Evolutionary conservation across 73 alveolate species (phyloP), one percentile per base, ranked within the genome.

Genomic region (Paramecium biaurelia): DNA sequence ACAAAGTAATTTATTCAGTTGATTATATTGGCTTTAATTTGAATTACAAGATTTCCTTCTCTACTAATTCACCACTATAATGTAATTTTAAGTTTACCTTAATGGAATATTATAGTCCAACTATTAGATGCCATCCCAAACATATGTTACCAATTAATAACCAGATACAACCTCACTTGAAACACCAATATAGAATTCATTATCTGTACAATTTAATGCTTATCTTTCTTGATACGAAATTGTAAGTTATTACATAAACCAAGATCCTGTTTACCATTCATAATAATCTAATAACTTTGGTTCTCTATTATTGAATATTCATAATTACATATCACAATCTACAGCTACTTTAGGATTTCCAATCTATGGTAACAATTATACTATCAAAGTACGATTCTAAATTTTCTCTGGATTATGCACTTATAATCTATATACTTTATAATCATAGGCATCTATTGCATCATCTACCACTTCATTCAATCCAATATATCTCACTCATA

Each of bases 281-380:
- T 43, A 79, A 79, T 43, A 79, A 24, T 79, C 90, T 26, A 79
- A 30, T 26, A 79, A 45, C 23, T 79, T 79, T 42, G 90, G 90
- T 63, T 79, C 15, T 5, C 42, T 41, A 23, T 2, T 35, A 6
- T 24, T 42, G 2, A 18, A 11, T 42, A 45, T 20, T 30, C 32
- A 41, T 34, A 42, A 58, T 24, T 79, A 38, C 72, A 11, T 45
- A 21, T 79, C 90, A 23, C 90, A 79, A 18, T 79, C 74, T 7
- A 79, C 49, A 9, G 76, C 90, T 24, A 79, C 45, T 4, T 79
- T 47, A 0, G 90, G 90, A 41, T 79, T 42, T 12, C 90, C 90
- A 47, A 79, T 79, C 15, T 32, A 43, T 23, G 90, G 90, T 47
- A 79, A 6, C 28, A 79, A 79, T 24, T 24, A 21, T 21, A 79